phyloP scores from a whole-genome alignment of 2,329 filamentous ascomycete species.

The Thielaviopsis euricoi region DNA sequence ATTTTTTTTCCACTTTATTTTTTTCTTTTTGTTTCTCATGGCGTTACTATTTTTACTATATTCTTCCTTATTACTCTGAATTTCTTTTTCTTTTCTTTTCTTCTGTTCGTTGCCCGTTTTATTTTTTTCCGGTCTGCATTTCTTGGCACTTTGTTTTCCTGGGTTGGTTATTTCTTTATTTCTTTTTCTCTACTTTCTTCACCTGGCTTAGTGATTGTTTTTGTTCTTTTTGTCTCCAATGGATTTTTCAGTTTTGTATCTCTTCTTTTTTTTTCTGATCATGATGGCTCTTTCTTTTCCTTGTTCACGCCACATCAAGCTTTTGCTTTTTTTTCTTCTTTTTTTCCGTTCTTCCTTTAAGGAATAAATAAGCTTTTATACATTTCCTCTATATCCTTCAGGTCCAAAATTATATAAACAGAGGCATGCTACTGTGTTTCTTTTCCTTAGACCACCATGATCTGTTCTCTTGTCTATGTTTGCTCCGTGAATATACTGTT shows the following conservation, averaged over 20 bases:
- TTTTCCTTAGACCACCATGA: background rate
- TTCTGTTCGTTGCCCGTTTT: background rate
- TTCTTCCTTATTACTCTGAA: background rate
- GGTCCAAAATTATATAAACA: background rate
- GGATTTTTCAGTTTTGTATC: background rate
- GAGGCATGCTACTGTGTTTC: background rate
- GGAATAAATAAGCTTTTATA: background rate
- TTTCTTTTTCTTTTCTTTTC: background rate
- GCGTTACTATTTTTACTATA: background rate
- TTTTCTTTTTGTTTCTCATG: background rate
- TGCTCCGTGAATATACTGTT: background rate
- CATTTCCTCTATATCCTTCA: background rate
- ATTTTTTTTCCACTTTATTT: background rate
- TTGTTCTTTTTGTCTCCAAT: background rate
- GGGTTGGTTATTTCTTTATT: background rate
- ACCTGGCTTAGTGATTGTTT: background rate
- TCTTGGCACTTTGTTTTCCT: constrained; percentile 1
- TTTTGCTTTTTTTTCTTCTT: background rate
- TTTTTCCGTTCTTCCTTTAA: background rate
- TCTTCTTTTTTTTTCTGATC: background rate
- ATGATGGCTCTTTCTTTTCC: background rate
- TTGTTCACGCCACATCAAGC: too few species aligned
- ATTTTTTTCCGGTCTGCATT: background rate
- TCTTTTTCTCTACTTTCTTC: background rate
- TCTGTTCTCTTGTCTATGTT: background rate